Base-by-base conservation (phyloP, 2,329 filamentous ascomycete genomes). In the Eutypella sp. region DNA sequence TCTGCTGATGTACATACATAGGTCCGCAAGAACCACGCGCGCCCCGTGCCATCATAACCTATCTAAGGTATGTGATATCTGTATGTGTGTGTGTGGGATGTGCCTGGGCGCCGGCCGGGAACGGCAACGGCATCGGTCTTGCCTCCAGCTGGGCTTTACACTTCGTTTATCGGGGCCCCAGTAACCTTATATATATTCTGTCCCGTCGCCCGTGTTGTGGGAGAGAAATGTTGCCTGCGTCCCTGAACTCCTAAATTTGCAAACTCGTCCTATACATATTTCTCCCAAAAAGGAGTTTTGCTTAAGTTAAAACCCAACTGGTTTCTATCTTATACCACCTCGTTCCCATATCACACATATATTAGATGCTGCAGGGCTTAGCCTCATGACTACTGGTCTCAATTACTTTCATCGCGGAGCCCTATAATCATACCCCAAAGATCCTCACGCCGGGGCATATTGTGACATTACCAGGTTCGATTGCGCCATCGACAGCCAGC, bases 361-460 rank as follows among this genome's bases (percentile, higher is more conserved):
- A 33, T 5, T 38, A 45, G 57, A 60, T 60, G 56, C 54, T 41
- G 50, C 51, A 20, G 43, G 40, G 39, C 42, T 49, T 43, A 41
- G 44, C 53, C 53, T 50, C 47, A 57, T 55, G 54, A 49, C 47
- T 31, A 46, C 46, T 23, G 40, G 31, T 43, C 59, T 56, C 46
- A 62, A 60, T 44, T 62, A 60, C 40, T 61, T 61, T 42, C 52
- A 60, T 46, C 59, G 60, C 44, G 60, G 59, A 48, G 59, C 59
- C 44, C 45, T 58, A 47, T 56, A 57, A 55, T 50, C 49, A 42
- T 51, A 47, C 24, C 34, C 42, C 19, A 29, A 7, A 15, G 5
- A 33, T n/a, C 6, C 29, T 33, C 42, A 27, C 11, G 42, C 13
- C 6, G 25, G n/a, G 34, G 39, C 42, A 46, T 39, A 52, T 53